A percentile compares a stretch with the other conserved stretches of the same genome.
These are phyloP conservation scores for Euphrasia arctica DNA, from an alignment of 305 asterid genomes.

Conservation along the genomic window DNA sequence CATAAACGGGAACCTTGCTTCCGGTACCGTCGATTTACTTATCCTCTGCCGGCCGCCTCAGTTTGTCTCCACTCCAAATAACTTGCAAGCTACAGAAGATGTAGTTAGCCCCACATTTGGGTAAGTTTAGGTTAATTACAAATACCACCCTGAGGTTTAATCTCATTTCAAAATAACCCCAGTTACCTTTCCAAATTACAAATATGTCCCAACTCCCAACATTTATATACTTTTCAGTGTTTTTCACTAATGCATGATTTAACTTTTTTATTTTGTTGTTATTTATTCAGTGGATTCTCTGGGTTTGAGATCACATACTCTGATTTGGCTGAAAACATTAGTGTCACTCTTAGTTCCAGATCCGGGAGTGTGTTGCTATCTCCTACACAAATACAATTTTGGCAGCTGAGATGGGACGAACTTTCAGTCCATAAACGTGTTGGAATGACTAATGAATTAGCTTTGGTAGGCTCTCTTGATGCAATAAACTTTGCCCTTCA, in stretches of 20 bases:
- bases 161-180: too few species aligned
- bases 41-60: conserved; percentile 77
- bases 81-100: conserved; percentile 74
- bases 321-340: conserved; percentile 55
- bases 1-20: conserved; percentile 63
- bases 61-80: conserved; percentile 58
- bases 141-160: background rate
- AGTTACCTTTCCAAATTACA: background rate
- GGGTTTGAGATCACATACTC: conserved; percentile 71
- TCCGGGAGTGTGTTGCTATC: conserved; percentile 57
- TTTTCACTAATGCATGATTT: background rate
- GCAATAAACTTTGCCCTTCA: conserved; percentile 71
- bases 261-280: conserved; percentile 25
- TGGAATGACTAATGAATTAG: conserved; percentile 38
- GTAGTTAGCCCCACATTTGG: conserved; percentile 66
- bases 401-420: conserved; percentile 57
- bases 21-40: conserved; percentile 57
- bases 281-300: conserved; percentile 68
- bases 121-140: conserved; percentile 34
- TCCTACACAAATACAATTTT: conserved; percentile 61
- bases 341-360: conserved; percentile 50
- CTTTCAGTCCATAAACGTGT: conserved; percentile 34
- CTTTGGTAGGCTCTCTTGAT: conserved; percentile 57
- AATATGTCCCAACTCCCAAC: background rate
- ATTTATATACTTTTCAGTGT: background rate